Conservation (phyloP, 495 filamentous ascomycete genomes). For the Penicillium taxi region DNA sequence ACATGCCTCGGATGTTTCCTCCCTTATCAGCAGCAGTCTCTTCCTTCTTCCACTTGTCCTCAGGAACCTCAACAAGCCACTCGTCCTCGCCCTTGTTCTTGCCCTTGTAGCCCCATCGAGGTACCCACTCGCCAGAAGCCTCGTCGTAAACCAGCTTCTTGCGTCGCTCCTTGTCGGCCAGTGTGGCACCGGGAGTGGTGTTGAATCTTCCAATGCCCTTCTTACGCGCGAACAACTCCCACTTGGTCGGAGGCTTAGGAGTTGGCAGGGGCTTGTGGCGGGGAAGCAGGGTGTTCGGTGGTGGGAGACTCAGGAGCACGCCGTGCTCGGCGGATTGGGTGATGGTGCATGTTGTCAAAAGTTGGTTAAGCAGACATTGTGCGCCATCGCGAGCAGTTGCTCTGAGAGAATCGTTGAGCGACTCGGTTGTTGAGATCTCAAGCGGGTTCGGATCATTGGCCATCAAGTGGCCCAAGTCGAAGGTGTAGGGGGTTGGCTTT, state of each 20-base stretch:
- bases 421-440: constrained; percentile 31
- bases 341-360: constrained; percentile 79
- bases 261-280: constrained; percentile 84
- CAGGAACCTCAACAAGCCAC: constrained; percentile 87
- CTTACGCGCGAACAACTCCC: constrained; percentile 90
- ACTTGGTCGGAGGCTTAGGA: constrained; percentile 76
- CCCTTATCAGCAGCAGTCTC: constrained; percentile 50
- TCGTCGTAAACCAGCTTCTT: constrained; percentile 80
- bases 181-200: constrained; percentile 31
- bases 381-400: constrained; percentile 73
- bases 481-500: constrained; percentile 82
- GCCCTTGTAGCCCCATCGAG: constrained; percentile 91
- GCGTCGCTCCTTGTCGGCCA: constrained; percentile 55
- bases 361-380: constrained; percentile 80
- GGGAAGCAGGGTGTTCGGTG: constrained; percentile 59
- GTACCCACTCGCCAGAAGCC: constrained; percentile 76
- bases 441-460: constrained; percentile 78
- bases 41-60: constrained; percentile 62
- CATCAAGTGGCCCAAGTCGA: constrained; percentile 82
- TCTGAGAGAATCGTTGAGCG: constrained; percentile 47
- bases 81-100: constrained; percentile 74
- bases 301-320: constrained; percentile 68
- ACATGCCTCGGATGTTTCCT: constrained; percentile 52
- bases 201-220: constrained; percentile 70
- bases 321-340: constrained; percentile 50